A percentile compares a stretch with the other conserved stretches of the same genome.
Evolutionary conservation across 768 basidiomycete species (phyloP).

Genomic region (Phaffia australis): DNA sequence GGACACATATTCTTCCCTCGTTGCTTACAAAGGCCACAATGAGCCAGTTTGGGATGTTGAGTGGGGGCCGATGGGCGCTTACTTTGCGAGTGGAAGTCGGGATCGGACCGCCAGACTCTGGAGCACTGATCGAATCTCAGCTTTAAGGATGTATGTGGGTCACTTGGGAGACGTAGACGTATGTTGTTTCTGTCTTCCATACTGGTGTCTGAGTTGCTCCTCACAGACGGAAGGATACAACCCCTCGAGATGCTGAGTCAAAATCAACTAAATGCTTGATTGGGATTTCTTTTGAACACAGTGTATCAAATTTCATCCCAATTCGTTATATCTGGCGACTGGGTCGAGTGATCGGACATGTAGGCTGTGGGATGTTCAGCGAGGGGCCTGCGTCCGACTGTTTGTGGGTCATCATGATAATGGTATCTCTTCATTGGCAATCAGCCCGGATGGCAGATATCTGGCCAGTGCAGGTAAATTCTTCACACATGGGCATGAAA

Average conservation of each 20-base stretch:
- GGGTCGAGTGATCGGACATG: slow-evolving; percentile 95
- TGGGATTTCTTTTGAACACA: slow-evolving; percentile 35
- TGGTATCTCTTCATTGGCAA: slow-evolving; percentile 67
- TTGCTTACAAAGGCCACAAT: slow-evolving; percentile 88
- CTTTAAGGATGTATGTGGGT: slow-evolving; percentile 84
- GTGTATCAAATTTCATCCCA: slow-evolving; percentile 95
- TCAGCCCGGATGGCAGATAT: slow-evolving; percentile 88
- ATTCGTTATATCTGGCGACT: slow-evolving; percentile 91
- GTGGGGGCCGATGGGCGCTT: slow-evolving; percentile 97
- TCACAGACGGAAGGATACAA: no score
- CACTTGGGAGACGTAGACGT: slow-evolving; percentile 96
- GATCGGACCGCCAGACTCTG: slow-evolving; percentile 91
- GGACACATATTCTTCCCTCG: slow-evolving; percentile 85
- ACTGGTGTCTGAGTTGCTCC: not conserved
- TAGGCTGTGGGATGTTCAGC: slow-evolving; percentile 95
- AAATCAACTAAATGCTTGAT: no score
- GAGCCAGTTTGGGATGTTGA: slow-evolving; percentile 98
- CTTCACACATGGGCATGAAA: not conserved
- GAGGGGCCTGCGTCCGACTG: slow-evolving; percentile 81
- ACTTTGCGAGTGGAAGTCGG: slow-evolving; percentile 90
- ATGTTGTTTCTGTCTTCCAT: slow-evolving; percentile 37
- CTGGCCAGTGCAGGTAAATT: slow-evolving; percentile 75
- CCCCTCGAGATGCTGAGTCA: not conserved
- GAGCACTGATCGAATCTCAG: slow-evolving; percentile 82
- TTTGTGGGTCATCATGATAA: slow-evolving; percentile 86